Evolutionary conservation across 177 flowering plant genomes (phyloP).

Genomic region (Vitis hybrid): DNA sequence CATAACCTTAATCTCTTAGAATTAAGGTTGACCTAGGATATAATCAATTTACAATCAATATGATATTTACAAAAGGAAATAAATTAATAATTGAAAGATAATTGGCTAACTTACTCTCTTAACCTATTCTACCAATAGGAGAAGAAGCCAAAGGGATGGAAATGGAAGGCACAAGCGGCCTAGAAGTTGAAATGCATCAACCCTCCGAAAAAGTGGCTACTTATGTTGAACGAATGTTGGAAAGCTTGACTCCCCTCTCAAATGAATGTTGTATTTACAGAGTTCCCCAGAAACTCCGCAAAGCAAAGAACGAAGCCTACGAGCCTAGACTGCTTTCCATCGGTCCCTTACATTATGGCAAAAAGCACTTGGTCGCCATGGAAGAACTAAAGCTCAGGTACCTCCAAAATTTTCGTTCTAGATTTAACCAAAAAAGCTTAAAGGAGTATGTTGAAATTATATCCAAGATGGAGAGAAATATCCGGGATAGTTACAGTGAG

Average conservation of each 20-base stretch:
- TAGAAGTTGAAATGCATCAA: neutral
- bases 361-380: constrained; percentile 4
- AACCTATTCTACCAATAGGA: no score
- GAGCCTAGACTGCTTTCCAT: constrained; percentile 24
- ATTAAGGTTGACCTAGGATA: no score
- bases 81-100: no score
- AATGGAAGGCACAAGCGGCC: neutral
- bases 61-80: no score
- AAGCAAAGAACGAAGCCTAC: constrained; percentile 8
- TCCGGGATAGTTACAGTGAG: constrained; percentile 22
- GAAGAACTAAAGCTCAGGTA: constrained; percentile 22
- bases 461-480: constrained; percentile 5
- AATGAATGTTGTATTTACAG: constrained; percentile 17
- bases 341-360: constrained; percentile 27
- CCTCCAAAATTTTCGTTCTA: constrained; percentile 5
- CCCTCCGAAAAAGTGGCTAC: neutral
- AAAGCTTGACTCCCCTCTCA: constrained; percentile 6
- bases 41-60: no score
- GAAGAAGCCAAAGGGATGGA: neutral
- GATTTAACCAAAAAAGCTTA: neutral
- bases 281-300: constrained; percentile 10
- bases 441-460: neutral
- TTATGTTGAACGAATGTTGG: neutral
- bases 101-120: no score
- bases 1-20: no score